Evolutionary conservation across 2,329 filamentous ascomycete genomes (phyloP).

Genomic region (Zymoseptoria crescenta): DNA sequence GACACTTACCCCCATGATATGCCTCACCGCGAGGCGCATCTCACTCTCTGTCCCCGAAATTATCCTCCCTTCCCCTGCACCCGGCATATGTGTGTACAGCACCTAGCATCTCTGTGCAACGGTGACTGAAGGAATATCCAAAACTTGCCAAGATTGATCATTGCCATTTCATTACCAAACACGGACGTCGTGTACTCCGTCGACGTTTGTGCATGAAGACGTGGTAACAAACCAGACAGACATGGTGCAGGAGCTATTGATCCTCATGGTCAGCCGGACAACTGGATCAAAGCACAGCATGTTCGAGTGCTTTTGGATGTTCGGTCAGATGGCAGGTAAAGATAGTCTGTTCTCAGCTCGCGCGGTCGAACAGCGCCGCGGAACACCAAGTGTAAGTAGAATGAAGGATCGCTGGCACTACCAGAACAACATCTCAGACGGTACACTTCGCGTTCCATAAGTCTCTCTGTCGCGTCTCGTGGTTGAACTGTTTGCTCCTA

Average conservation of each 20-base stretch:
- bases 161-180: constrained; percentile 58
- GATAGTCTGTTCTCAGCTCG: background rate
- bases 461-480: background rate
- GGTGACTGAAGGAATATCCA: constrained; percentile 57
- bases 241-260: background rate
- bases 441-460: background rate
- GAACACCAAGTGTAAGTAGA: background rate
- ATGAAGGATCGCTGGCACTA: background rate
- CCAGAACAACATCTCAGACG: background rate
- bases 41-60: background rate
- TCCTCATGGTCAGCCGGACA: background rate
- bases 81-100: constrained; percentile 67
- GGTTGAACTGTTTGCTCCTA: too few relatives aligned
- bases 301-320: background rate
- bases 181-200: constrained; percentile 44
- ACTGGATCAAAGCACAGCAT: background rate
- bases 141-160: constrained; percentile 54
- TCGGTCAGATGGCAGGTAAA: background rate
- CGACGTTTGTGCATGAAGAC: constrained; percentile 58
- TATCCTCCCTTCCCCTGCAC: constrained; percentile 15
- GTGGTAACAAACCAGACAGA: constrained; percentile 42
- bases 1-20: background rate
- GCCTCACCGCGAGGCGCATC: background rate
- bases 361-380: too few relatives aligned
- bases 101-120: constrained; percentile 50